Evolutionary conservation across 2,329 filamentous ascomycete species (phyloP).

Genomic region (Ilyonectria robusta): DNA sequence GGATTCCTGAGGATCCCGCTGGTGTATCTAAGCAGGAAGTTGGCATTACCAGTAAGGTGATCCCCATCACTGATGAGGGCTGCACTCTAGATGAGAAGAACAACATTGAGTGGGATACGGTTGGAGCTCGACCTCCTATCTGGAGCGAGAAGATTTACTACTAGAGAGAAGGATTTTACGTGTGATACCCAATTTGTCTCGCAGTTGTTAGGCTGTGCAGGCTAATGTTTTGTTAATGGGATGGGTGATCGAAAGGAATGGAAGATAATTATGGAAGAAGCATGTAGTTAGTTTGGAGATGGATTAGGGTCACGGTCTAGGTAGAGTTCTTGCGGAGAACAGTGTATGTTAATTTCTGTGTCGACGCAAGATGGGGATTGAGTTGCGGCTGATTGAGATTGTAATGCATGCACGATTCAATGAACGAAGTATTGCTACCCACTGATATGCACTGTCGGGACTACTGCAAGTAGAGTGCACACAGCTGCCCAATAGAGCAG

Average conservation of each 20-base stretch:
- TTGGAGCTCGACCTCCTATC: conserved; percentile 59
- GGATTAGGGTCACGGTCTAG: conserved; percentile 6
- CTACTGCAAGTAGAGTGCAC: neutral
- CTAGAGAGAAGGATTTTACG: conserved; percentile 48
- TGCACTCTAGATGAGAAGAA: conserved; percentile 78
- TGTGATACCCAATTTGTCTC: conserved; percentile 46
- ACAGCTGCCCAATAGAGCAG: neutral
- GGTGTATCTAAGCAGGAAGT: conserved; percentile 82
- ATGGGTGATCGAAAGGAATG: conserved; percentile 1
- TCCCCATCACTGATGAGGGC: conserved; percentile 81
- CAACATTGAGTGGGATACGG: conserved; percentile 58
- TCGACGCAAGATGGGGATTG: conserved; percentile 21
- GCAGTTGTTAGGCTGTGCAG: conserved; percentile 43
- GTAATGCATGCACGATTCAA: conserved; percentile 35
- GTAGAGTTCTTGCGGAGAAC: conserved; percentile 7
- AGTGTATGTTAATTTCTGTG: neutral
- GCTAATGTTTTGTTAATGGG: conserved; percentile 35
- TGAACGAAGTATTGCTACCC: neutral
- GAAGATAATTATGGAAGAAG: neutral
- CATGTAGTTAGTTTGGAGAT: conserved; percentile 4
- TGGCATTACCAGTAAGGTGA: conserved; percentile 74
- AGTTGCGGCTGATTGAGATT: conserved; percentile 30
- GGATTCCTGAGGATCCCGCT: conserved; percentile 80
- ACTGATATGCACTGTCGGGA: no score
- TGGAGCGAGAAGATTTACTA: conserved; percentile 63